These are phyloP conservation scores for Xylaria sp. DNA, from an alignment of 2,329 filamentous ascomycete genomes.

Conservation along the genomic window DNA sequence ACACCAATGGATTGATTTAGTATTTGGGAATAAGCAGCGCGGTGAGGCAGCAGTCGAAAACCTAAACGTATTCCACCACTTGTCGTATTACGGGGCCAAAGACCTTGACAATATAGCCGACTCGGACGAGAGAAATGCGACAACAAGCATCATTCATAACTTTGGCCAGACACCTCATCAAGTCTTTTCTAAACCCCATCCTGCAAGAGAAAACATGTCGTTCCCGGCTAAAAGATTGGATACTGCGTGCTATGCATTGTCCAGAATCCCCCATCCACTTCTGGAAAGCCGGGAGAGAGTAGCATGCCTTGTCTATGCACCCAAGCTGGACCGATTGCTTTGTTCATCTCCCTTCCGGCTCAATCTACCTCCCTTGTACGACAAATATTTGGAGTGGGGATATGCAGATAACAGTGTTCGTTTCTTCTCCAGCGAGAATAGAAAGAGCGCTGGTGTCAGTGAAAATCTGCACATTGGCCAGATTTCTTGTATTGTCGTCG, in stretches of 20 bases:
- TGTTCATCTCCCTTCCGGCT: conserved; percentile 86
- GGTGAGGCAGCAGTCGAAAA: conserved; percentile 92
- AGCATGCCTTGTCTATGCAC: conserved; percentile 78
- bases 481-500: conserved; percentile 83
- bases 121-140: conserved; percentile 84
- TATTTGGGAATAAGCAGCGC: conserved; percentile 94
- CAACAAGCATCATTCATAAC: conserved; percentile 97
- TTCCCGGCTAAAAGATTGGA: conserved; percentile 78
- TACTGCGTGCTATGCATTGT: conserved; percentile 78
- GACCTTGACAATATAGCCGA: conserved; percentile 93
- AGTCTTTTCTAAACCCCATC: conserved; percentile 86
- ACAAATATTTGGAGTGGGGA: conserved; percentile 95
- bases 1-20: conserved; percentile 94
- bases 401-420: conserved; percentile 93
- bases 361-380: conserved; percentile 86
- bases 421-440: conserved; percentile 86
- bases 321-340: conserved; percentile 83
- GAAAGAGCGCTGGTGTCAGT: conserved; percentile 85
- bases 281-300: conserved; percentile 83
- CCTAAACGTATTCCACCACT: conserved; percentile 94
- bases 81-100: conserved; percentile 93
- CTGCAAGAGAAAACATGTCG: conserved; percentile 75
- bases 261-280: conserved; percentile 80
- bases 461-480: conserved; percentile 95
- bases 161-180: conserved; percentile 98